Evolutionary conservation across 225 moss, liverwort and hornwort genomes (phyloP), one percentile per base, ranked within the genome.

Genomic region (Anthoceros angustus): DNA sequence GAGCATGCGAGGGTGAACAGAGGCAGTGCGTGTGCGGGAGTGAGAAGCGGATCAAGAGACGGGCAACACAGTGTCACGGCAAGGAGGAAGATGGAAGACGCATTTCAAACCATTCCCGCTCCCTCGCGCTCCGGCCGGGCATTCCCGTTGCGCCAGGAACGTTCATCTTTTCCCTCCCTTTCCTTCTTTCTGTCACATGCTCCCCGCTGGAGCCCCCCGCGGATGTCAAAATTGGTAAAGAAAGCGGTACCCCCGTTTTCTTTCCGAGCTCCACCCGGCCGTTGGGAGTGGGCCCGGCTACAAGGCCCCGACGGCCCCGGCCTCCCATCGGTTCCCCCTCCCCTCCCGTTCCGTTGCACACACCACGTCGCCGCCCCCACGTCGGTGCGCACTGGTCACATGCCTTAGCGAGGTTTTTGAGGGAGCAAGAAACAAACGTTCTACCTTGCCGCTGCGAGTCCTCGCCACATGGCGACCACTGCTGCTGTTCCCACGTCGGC

Each of bases 61-160:
- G n/a, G 8, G 18, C n/a, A 15, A 55, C 55, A 55, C 32, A 32
- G 32, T 32, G 55, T 55, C 55, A 7, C 55, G 8, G 55, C n/a
- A 7, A 55, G 14, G 2, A 8, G 55, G n/a, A 55, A 20, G 55
- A 8, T 7, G 23, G 55, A 23, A 18, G n/a, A 23, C 5, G 7
- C 55, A 55, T 55, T 55, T 55, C 55, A 55, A 55, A 55, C 18
- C 55, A 23, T 55, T 55, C 55, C 55, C 55, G 55, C 55, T 55
- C 55, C 23, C 55, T 55, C 8, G n/a, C 23, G 55, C 55, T 55
- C 23, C 55, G 55, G n/a, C n/a, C 55, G 5, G 32, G 32, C 32
- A 32, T 1, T 4, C 55, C 55, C 55, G 55, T 55, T 55, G 55
- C 7, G 8, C 32, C 55, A 55, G 55, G 55, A 55, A 55, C 14